These are phyloP conservation scores for Sporothrix phasma DNA, from an alignment of 2,329 filamentous ascomycete species.

Conservation along the genomic window DNA sequence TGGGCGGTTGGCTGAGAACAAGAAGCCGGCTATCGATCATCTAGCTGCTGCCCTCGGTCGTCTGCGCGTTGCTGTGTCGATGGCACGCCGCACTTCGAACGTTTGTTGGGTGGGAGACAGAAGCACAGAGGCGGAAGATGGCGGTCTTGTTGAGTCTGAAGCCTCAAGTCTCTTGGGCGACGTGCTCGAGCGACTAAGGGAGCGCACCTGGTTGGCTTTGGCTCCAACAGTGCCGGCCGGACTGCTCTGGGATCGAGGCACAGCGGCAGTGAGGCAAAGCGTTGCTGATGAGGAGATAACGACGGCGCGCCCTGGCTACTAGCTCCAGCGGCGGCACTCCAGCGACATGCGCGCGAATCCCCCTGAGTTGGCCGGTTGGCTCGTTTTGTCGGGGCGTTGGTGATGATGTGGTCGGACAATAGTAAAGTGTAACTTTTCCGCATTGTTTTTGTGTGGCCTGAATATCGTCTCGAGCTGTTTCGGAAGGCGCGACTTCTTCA, in stretches of 20 bases:
- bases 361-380: background rate
- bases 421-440: too few species aligned
- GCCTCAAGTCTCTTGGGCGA: background rate
- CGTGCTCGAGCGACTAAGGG: background rate
- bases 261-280: background rate
- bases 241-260: conserved; percentile 4
- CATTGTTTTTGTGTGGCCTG: background rate
- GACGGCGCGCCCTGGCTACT: background rate
- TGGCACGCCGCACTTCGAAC: too few species aligned
- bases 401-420: background rate
- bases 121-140: background rate
- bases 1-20: background rate
- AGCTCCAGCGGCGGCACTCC: background rate
- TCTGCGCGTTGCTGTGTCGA: background rate
- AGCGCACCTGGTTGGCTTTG: background rate
- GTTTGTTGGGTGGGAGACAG: background rate
- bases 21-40: background rate
- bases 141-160: background rate
- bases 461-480: background rate
- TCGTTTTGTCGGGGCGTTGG: background rate
- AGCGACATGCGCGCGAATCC: background rate
- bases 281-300: background rate
- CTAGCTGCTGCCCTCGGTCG: too few species aligned
- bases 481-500: background rate
- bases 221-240: background rate